phyloP scores from a whole-genome alignment of 2,329 filamentous ascomycete genomes.

The Trichoderma semiorbis region DNA sequence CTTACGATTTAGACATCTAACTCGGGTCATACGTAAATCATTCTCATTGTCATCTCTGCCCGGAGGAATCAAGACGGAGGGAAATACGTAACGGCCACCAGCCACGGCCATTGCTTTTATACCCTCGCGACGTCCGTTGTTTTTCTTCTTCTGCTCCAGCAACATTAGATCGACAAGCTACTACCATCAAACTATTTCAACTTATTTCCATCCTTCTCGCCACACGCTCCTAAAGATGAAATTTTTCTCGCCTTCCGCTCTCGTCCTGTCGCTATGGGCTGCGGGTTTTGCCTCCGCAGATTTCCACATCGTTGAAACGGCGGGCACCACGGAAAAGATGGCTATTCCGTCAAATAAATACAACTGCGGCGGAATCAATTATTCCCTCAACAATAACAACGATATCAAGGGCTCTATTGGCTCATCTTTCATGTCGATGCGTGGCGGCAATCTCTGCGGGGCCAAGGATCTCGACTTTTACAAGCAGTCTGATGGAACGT shows the following conservation, averaged over 20 bases:
- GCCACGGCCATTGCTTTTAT: too few relatives aligned
- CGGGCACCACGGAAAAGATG: background rate
- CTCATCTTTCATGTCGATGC: background rate
- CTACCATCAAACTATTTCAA: background rate
- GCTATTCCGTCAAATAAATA: background rate
- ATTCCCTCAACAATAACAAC: background rate
- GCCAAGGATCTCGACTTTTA: background rate
- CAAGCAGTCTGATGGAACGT: background rate
- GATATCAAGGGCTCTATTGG: background rate
- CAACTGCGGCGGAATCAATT: background rate
- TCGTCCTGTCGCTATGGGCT: background rate
- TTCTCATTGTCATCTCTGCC: too few relatives aligned
- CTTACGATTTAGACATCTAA: too few relatives aligned
- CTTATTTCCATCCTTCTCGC: background rate
- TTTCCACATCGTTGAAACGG: background rate
- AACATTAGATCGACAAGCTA: too few relatives aligned
- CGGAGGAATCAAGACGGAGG: too few relatives aligned
- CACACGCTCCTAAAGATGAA: background rate
- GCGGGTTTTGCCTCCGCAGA: background rate
- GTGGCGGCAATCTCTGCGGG: background rate
- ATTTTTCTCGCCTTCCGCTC: background rate
- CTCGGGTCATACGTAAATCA: too few relatives aligned
- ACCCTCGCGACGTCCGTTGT: fast-evolving
- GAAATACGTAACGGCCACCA: too few relatives aligned
- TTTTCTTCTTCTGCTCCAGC: too few relatives aligned